phyloP scores from a whole-genome alignment of 345 rosid species.

The Eutrema heterophyllum region DNA sequence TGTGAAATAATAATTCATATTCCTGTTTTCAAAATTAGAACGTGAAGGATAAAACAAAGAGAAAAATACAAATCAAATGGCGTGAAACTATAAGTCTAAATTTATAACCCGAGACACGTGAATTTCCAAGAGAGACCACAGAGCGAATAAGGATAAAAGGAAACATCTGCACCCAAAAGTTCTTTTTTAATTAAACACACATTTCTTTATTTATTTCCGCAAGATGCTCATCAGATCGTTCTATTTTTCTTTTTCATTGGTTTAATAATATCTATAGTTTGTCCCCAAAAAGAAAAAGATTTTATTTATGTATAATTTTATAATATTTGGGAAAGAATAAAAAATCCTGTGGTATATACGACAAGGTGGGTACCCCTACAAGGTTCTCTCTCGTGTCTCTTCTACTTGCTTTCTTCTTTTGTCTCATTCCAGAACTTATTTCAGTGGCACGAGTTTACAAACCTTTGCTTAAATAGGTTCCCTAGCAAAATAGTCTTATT shows the following conservation, averaged over 20 bases:
- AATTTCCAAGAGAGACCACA: conserved; percentile 32
- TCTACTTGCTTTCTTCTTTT: conserved; percentile 33
- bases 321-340: conserved; percentile 18
- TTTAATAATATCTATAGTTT: background rate
- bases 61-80: conserved; percentile 31
- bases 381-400: conserved; percentile 36
- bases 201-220: conserved; percentile 2
- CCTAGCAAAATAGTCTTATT: background rate
- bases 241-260: background rate
- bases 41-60: conserved; percentile 33
- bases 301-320: background rate
- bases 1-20: background rate
- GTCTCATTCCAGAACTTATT: conserved; percentile 27
- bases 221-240: conserved; percentile 15
- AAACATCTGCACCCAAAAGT: conserved; percentile 33
- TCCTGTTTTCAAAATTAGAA: conserved; percentile 25
- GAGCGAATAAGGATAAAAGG: conserved; percentile 32
- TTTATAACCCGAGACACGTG: conserved; percentile 28
- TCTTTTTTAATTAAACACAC: conserved; percentile 24
- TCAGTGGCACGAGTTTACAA: conserved; percentile 20
- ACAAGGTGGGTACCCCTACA: conserved; percentile 30
- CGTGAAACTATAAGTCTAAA: conserved; percentile 33
- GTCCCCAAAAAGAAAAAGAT: background rate
- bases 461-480: conserved; percentile 12
- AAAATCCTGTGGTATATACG: conserved; percentile 28